Conservation (phyloP, 2,329 filamentous ascomycete genomes). For the Gaeumannomyces sp. region DNA sequence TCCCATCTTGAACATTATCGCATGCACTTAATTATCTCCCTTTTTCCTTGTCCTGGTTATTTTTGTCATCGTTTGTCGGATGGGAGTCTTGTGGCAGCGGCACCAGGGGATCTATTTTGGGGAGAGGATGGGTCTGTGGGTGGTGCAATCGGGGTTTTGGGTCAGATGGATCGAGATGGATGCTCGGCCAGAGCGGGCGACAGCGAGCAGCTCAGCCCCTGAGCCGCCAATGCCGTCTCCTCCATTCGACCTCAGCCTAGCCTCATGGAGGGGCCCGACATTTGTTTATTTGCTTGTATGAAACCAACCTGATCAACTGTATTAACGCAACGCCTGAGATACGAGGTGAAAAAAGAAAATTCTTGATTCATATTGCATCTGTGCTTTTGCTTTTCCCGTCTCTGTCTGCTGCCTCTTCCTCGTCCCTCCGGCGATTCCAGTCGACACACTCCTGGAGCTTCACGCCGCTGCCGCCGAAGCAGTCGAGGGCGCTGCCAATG, state of each 20-base stretch:
- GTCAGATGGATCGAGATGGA: neutral
- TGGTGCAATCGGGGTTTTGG: neutral
- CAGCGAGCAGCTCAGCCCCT: neutral
- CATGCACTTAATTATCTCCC: neutral
- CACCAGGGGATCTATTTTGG: neutral
- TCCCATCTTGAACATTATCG: neutral
- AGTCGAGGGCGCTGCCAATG: conserved; percentile 92
- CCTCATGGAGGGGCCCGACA: conserved; percentile 6
- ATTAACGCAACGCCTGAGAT: neutral
- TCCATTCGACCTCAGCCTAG: neutral
- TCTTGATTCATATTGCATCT: neutral
- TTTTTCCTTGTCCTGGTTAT: neutral
- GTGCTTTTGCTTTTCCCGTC: neutral
- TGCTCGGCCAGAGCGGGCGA: neutral
- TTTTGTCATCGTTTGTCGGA: neutral
- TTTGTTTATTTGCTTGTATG: conserved; percentile 4
- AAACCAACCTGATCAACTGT: conserved; percentile 3
- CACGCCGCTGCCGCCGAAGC: conserved; percentile 85
- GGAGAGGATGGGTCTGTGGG: neutral
- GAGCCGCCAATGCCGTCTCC: neutral
- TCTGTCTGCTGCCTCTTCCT: neutral
- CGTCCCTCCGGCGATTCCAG: conserved; percentile 63
- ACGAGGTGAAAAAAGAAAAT: neutral
- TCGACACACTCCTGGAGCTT: conserved; percentile 81
- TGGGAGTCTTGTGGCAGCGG: neutral